Conservation (phyloP, 495 filamentous ascomycete species). For the Monascus purpureus region DNA sequence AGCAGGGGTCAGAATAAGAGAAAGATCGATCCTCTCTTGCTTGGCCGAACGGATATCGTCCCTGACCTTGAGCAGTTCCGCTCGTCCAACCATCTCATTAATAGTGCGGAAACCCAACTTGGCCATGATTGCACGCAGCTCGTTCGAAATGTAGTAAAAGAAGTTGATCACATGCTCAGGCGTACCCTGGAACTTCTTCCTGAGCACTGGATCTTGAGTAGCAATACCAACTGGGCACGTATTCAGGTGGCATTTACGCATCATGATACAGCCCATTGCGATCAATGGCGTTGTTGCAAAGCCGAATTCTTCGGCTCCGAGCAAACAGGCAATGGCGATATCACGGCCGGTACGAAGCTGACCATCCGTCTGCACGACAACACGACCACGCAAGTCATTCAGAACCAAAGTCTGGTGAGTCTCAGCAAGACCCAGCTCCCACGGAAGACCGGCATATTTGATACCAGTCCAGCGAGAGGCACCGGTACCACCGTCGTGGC, state of each 20-base stretch:
- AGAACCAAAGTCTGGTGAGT: conserved; percentile 98
- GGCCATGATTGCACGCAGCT: conserved; percentile 97
- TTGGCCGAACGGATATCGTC: conserved; percentile 83
- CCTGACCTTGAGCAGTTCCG: conserved; percentile 72
- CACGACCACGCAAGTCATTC: conserved; percentile 92
- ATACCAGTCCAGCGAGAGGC: conserved; percentile 99
- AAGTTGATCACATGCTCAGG: conserved; percentile 99
- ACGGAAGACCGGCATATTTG: conserved; percentile 96
- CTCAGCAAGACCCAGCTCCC: conserved; percentile 96
- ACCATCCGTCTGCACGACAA: conserved; percentile 95
- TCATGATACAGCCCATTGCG: conserved; percentile 96
- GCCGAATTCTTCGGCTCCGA: conserved; percentile 95
- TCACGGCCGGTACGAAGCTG: conserved; percentile 91
- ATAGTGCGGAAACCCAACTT: conserved; percentile 87
- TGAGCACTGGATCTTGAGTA: conserved; percentile 87
- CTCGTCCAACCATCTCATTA: conserved; percentile 97
- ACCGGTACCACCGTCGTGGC: conserved; percentile 96
- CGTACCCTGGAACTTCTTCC: conserved; percentile 88
- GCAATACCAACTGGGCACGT: conserved; percentile 96
- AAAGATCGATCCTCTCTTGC: conserved; percentile 88
- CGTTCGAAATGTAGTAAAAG: conserved; percentile 98
- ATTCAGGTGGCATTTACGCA: conserved; percentile 61
- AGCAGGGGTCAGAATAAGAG: conserved; percentile 88
- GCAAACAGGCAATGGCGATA: conserved; percentile 88
- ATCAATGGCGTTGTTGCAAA: conserved; percentile 97